A percentile compares a stretch with the other conserved stretches of the same genome.
phyloP scores from a whole-genome alignment of 345 rosid species.

The Lagerstroemia speciosa region DNA sequence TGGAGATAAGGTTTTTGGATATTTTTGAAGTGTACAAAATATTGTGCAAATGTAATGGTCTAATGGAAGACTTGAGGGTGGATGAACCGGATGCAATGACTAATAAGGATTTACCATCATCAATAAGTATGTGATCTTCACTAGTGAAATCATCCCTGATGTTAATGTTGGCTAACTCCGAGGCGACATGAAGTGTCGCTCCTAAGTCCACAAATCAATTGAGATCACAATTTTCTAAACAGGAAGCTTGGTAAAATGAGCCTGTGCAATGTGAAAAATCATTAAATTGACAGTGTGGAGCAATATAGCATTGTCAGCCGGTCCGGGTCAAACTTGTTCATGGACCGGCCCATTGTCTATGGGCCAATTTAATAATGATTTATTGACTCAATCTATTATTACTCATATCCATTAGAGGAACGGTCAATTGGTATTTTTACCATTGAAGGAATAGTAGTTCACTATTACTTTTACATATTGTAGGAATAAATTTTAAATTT shows the following conservation, averaged over 20 bases:
- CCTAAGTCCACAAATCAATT: not conserved
- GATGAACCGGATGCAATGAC: not conserved
- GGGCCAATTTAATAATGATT: too few relatives aligned
- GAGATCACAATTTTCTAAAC: not conserved
- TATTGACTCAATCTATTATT: too few relatives aligned
- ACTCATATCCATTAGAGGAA: too few relatives aligned
- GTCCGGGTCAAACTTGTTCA: too few relatives aligned
- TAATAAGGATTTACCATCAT: not conserved
- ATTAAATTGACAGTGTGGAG: not conserved
- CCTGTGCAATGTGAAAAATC: not conserved
- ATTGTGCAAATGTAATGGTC: not conserved
- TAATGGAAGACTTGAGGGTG: too few relatives aligned
- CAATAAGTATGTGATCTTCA: not conserved
- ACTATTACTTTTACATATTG: too few relatives aligned
- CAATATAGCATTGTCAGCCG: too few relatives aligned
- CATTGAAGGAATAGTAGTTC: too few relatives aligned
- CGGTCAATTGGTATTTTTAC: too few relatives aligned
- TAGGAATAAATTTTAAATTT: too few relatives aligned
- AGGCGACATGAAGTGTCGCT: not conserved
- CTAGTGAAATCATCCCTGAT: not conserved
- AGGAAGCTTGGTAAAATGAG: not conserved
- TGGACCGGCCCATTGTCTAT: too few relatives aligned
- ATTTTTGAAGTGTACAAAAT: not conserved
- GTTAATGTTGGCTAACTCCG: not conserved
- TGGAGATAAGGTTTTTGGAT: not conserved